Evolutionary conservation across 495 filamentous ascomycete species (phyloP), one percentile per base, ranked within the genome.

Genomic region (Massariosphaeria phaeospora): DNA sequence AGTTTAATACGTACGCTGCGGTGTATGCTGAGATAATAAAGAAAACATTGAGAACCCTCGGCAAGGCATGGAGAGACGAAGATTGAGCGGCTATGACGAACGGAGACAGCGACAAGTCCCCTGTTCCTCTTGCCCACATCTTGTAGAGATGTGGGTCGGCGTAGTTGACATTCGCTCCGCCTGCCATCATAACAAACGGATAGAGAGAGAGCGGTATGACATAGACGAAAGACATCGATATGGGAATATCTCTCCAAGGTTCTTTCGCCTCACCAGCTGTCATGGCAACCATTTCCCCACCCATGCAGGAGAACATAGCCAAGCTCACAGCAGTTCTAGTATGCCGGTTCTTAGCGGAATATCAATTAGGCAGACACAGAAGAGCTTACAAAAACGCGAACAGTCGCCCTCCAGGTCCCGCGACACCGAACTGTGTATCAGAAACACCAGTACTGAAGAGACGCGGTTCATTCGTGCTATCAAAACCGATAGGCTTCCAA

Each of bases 21-120:
- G 54, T 57, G 29, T 57, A 57, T 6, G 45, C 45, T 3, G 45
- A 50, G 15, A 57, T 51, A 13, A 57, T 42, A 31, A 57, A 57
- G 45, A 57, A 57, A 5, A 43, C 13, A 25, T 51, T 51, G 18
- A 57, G 29, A 21, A 24, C 46, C 17, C 36, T 35, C 9, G 36
- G 27, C n/a, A 51, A 15, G 12, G 35, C 46, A 23, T 48, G 26
- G 5, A 57, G 21, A 11, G 45, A 39, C 2, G 46, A 21, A 4
- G 34, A 35, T 31, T 51, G 45, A 27, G 36, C 36, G 10, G 54
- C 54, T 20, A 57, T 45, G 1, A 57, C 38, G 24, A 51, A 57
- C 8, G 54, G 54, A n/a, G 45, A 50, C 10, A 23, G 29, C 13
- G 54, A 25, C 6, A 9, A 9, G 3, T 9, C 21, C 20, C 25